Percentiles rank a stretch among this genome's conserved stretches.
Conservation (phyloP, 2,329 filamentous ascomycete species). For the Fusarium illudens region DNA sequence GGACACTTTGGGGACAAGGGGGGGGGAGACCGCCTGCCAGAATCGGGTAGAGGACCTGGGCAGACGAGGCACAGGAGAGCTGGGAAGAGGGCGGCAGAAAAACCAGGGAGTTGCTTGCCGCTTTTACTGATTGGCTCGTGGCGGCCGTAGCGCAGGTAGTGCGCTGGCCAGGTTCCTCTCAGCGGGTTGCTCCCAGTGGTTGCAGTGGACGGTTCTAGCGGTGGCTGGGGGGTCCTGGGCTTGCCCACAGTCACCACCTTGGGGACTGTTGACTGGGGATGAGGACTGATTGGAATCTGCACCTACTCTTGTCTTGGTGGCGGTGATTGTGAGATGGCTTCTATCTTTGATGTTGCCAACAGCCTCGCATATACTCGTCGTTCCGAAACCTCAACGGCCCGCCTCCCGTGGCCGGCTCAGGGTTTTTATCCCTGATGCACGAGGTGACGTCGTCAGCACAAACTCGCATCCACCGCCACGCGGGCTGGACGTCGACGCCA, state of each 20-base stretch:
- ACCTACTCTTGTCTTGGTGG: neutral
- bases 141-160: conserved; percentile 42
- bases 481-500: conserved; percentile 34
- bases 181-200: conserved; percentile 31
- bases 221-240: conserved; percentile 26
- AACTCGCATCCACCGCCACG: conserved; percentile 34
- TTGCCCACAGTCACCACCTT: neutral
- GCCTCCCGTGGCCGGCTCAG: conserved; percentile 11
- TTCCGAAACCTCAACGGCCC: conserved; percentile 16
- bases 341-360: neutral
- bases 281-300: too few relatives aligned
- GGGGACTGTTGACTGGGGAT: too few relatives aligned
- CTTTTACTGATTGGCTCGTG: conserved; percentile 50
- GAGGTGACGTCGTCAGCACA: conserved; percentile 41
- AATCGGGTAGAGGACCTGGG: conserved; percentile 29
- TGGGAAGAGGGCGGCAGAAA: conserved; percentile 33
- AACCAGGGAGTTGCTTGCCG: conserved; percentile 42
- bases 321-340: neutral
- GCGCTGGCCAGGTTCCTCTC: conserved; percentile 21
- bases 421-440: conserved; percentile 28
- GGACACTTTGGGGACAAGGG: conserved; percentile 39
- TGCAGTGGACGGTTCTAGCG: conserved; percentile 25
- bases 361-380: conserved; percentile 1
- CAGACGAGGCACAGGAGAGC: conserved; percentile 34
- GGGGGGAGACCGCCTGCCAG: conserved; percentile 42